Conservation (phyloP, 768 basidiomycete genomes). For the Lyophyllum semitale region DNA sequence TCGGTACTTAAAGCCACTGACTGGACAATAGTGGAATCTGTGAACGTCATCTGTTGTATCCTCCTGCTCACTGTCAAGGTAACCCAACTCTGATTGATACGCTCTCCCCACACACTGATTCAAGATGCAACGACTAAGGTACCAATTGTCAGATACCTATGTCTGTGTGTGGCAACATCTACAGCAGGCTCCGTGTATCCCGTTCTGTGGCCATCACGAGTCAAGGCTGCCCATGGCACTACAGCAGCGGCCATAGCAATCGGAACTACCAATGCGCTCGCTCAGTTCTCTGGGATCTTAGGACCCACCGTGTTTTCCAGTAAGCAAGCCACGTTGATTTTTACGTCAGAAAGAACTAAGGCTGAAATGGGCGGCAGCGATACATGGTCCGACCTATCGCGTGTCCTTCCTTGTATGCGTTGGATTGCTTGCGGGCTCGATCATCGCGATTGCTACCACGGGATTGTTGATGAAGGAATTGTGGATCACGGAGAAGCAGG, state of each 20-base stretch:
- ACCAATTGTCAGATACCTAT: conserved; percentile 11
- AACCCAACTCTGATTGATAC: background rate
- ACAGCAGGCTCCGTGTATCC: conserved; percentile 14
- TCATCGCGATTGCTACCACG: conserved; percentile 5
- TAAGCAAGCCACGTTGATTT: background rate
- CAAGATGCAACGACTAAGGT: background rate
- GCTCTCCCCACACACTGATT: background rate
- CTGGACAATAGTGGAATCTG: conserved; percentile 5
- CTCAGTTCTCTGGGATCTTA: conserved; percentile 15
- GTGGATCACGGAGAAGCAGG: background rate
- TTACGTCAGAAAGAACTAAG: background rate
- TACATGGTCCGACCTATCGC: conserved; percentile 17
- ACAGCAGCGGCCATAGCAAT: conserved; percentile 13
- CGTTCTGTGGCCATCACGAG: conserved; percentile 15
- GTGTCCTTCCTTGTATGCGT: conserved; percentile 12
- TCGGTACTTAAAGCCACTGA: background rate
- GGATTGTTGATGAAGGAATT: conserved; percentile 11
- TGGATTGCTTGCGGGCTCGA: conserved; percentile 7
- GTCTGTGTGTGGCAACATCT: conserved; percentile 12
- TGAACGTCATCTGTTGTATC: conserved; percentile 14
- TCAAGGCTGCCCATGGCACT: conserved; percentile 13
- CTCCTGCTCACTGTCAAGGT: conserved; percentile 12
- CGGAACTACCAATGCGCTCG: conserved; percentile 10
- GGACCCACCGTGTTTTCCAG: conserved; percentile 16
- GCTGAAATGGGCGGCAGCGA: background rate